Base-by-base conservation (phyloP, 73 alveolate species). In the Urostyla sp. region DNA sequence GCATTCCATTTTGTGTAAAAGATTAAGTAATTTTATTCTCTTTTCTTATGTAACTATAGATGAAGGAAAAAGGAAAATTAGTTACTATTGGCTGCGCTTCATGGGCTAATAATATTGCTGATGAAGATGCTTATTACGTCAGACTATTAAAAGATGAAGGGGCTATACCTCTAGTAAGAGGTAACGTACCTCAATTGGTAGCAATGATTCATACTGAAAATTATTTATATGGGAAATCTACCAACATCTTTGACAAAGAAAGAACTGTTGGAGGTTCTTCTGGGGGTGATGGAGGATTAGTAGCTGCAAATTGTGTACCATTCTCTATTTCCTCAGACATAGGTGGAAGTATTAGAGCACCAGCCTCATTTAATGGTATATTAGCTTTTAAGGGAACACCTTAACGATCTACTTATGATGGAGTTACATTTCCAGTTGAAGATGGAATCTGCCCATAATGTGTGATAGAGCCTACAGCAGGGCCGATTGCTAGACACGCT, bases 251-350 rank as follows among this genome's bases (percentile, higher is more conserved):
- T 31, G 92, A 92, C 67, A 52, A 63, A 18, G 57, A 36, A 15
- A 82, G 99, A 67, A 51, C 92, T 10, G 38, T 75, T 1, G 99
- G 98, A 13, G 97, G 97, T 2, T 57, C 90, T 1, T 80, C 94
- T 26, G 97, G 97, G 31, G 97, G 97, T 34, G 94, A 85, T 20
- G 95, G 90, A 55, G 95, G 87, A 8, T 57, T 89, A 3, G 80
- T 89, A n/a, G 87, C 90, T 15, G 67, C 92, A 0, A 57, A 79
- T 32, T 55, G 89, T 37, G 30, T 92, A 11, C 92, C 95, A 20
- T 52, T 90, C 11, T 94, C 91, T 5, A 43, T 84, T 24, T 95
- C 94, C 0, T 67, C 89, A n/a, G 97, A 91, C 49, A 66, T 80
- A 11, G 95, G 88, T 7, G 97, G 97, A 21, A 67, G 91, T 45